phyloP scores from a whole-genome alignment of 2,329 filamentous ascomycete species.

The Penicillium freii region DNA sequence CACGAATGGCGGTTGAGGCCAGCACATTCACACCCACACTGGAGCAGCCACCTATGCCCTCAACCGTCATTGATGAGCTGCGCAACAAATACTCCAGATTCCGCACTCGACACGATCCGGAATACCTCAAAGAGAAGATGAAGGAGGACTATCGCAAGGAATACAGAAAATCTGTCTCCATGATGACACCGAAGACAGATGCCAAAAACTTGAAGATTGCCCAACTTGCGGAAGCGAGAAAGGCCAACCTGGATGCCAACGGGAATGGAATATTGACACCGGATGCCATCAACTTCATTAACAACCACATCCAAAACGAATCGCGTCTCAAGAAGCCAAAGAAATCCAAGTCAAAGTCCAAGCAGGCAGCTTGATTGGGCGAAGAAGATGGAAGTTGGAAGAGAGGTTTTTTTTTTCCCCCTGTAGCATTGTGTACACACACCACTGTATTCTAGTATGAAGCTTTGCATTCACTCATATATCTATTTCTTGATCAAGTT shows the following conservation, averaged over 20 bases:
- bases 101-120: constrained; percentile 74
- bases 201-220: constrained; percentile 37
- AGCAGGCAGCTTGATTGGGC: constrained; percentile 12
- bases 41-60: constrained; percentile 73
- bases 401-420: constrained; percentile 1
- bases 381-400: background rate
- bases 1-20: constrained; percentile 71
- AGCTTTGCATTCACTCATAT: constrained; percentile 15
- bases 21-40: constrained; percentile 76
- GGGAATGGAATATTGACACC: constrained; percentile 38
- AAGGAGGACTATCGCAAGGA: constrained; percentile 54
- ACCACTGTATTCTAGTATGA: constrained; percentile 29
- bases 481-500: constrained; percentile 4
- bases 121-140: constrained; percentile 66
- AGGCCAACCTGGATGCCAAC: constrained; percentile 36
- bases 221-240: constrained; percentile 37
- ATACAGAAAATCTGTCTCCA: constrained; percentile 44
- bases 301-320: constrained; percentile 33
- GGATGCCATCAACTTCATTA: constrained; percentile 38
- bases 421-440: constrained; percentile 30
- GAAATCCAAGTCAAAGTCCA: constrained; percentile 11
- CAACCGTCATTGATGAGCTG: constrained; percentile 77
- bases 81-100: constrained; percentile 79
- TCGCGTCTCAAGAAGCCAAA: background rate
- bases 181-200: constrained; percentile 51